Evolutionary conservation across 2,329 filamentous ascomycete genomes (phyloP).

Genomic region (Monilinia aucupariae): DNA sequence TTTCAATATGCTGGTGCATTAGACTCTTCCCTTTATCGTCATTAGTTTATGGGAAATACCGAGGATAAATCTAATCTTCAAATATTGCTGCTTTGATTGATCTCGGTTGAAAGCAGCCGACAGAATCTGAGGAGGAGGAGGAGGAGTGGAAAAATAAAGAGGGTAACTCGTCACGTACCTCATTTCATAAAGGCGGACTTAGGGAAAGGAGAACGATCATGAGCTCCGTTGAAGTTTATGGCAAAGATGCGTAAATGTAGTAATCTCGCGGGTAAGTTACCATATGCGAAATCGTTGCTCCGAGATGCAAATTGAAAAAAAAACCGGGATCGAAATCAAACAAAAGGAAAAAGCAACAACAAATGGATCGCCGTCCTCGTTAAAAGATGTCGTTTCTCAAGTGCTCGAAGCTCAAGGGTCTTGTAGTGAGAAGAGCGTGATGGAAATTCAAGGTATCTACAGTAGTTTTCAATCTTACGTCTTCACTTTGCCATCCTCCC

Average conservation of each 20-base stretch:
- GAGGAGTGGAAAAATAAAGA: background rate
- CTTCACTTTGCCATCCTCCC: background rate
- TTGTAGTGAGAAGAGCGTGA: background rate
- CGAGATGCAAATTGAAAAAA: background rate
- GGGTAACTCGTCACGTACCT: background rate
- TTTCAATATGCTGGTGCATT: background rate
- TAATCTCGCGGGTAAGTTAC: slow-evolving; percentile 11
- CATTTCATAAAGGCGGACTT: background rate
- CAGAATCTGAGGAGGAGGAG: background rate
- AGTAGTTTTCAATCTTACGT: background rate
- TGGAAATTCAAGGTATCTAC: background rate
- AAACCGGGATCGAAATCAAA: slow-evolving; percentile 5
- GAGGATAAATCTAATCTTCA: background rate
- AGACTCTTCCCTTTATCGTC: background rate
- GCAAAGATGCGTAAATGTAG: slow-evolving; percentile 5
- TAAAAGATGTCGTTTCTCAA: background rate
- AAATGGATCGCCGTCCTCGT: slow-evolving; percentile 5
- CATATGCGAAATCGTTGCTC: slow-evolving; percentile 10
- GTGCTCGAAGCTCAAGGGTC: background rate
- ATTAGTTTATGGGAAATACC: background rate
- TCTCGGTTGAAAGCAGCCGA: background rate
- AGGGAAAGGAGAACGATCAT: slow-evolving; percentile 7
- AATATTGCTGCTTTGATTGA: background rate
- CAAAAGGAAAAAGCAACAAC: background rate
- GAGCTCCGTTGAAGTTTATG: background rate